Evolutionary conservation across 2,329 filamentous ascomycete genomes (phyloP).

Genomic region (Penicillium sp.): DNA sequence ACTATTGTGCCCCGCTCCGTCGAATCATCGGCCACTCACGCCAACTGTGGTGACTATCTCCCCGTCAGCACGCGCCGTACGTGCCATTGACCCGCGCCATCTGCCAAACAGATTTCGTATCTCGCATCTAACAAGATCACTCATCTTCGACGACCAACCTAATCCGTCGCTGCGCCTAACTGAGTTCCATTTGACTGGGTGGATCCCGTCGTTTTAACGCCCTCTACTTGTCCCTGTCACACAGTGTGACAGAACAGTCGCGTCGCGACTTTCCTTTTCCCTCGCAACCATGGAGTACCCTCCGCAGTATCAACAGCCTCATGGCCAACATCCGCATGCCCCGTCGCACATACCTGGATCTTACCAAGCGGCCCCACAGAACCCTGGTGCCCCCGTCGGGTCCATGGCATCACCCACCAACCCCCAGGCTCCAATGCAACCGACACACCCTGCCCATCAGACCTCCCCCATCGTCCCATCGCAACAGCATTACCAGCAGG

Average conservation of each 20-base stretch:
- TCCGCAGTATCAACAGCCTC: slow-evolving; percentile 68
- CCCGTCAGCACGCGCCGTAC: slow-evolving; percentile 25
- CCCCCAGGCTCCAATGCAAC: slow-evolving; percentile 65
- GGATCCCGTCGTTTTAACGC: slow-evolving; percentile 1
- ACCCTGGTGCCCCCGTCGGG: slow-evolving; percentile 44
- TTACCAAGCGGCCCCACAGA: slow-evolving; percentile 62
- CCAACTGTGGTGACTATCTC: slow-evolving; percentile 25
- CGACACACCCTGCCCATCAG: slow-evolving; percentile 60
- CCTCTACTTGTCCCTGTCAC: slow-evolving; percentile 14
- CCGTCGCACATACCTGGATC: slow-evolving; percentile 58
- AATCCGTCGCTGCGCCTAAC: slow-evolving; percentile 17
- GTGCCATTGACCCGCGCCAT: slow-evolving; percentile 24
- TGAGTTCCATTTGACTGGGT: slow-evolving; percentile 20
- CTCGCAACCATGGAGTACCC: slow-evolving; percentile 69
- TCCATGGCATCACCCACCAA: slow-evolving; percentile 73
- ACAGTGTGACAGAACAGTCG: slow-evolving; percentile 26
- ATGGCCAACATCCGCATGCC: slow-evolving; percentile 62
- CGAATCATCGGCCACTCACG: slow-evolving; percentile 42
- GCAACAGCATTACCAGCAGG: slow-evolving; percentile 68
- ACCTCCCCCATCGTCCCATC: slow-evolving; percentile 78
- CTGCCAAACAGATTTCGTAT: slow-evolving; percentile 24
- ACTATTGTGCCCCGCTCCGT: slow-evolving; percentile 33
- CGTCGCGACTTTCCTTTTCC: slow-evolving; percentile 19
- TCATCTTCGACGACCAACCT: slow-evolving; percentile 1
- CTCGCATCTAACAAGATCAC: slow-evolving; percentile 22